A percentile compares a stretch with the other conserved stretches of the same genome.
These are phyloP conservation scores for Orychophragmus violaceus DNA, from an alignment of 345 rosid genomes.

Conservation along the genomic window DNA sequence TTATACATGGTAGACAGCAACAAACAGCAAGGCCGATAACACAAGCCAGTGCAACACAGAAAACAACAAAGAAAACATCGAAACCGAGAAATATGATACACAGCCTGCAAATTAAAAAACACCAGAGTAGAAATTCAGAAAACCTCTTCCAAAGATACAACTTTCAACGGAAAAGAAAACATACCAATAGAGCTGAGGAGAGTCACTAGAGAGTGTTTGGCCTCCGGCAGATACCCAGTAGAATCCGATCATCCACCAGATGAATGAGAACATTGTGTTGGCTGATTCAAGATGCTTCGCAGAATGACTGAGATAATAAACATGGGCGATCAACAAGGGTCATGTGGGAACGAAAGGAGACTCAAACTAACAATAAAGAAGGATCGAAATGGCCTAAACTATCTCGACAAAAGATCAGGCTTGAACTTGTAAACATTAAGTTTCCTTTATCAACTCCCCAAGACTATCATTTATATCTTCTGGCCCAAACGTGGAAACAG, in stretches of 20 bases:
- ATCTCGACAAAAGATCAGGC: background rate
- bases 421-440: background rate
- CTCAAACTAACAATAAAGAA: background rate
- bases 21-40: background rate
- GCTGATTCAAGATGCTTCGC: background rate
- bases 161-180: background rate
- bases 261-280: background rate
- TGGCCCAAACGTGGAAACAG: background rate
- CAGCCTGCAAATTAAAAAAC: background rate
- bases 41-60: background rate
- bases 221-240: background rate
- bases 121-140: background rate
- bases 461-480: too few species aligned
- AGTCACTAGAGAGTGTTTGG: background rate
- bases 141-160: background rate
- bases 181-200: background rate
- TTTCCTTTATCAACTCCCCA: too few species aligned
- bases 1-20: constrained; percentile 82
- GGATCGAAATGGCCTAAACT: background rate
- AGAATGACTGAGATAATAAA: background rate
- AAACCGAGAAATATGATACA: background rate
- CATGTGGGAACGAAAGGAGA: background rate
- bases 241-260: background rate
- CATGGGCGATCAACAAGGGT: background rate
- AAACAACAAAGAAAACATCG: background rate